A percentile compares a stretch with the other conserved stretches of the same genome.
These are phyloP conservation scores for Isoetes taiwanensis DNA, from an alignment of 75 land plant species.

Conservation along the genomic window DNA sequence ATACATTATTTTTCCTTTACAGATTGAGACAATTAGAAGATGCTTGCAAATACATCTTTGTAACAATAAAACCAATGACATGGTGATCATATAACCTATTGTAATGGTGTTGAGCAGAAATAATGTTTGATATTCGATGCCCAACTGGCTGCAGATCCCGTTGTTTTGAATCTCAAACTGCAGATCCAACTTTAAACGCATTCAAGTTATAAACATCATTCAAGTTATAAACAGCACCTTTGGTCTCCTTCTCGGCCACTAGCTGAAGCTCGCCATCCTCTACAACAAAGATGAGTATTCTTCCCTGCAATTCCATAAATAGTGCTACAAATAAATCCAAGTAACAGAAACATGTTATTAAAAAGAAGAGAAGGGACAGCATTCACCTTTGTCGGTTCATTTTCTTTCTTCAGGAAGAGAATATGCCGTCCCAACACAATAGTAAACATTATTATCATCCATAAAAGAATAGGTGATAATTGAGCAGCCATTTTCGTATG, in stretches of 20 bases:
- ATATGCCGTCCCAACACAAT: constrained; percentile 96
- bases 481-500: constrained; percentile 87
- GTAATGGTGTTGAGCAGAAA: too few species aligned
- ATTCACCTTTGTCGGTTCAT: constrained; percentile 83
- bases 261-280: constrained; percentile 50
- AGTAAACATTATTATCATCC: constrained; percentile 79
- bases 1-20: too few species aligned
- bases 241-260: constrained; percentile 90
- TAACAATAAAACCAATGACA: too few species aligned
- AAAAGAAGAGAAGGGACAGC: neutral
- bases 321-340: neutral
- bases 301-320: constrained; percentile 37
- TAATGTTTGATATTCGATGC: too few species aligned
- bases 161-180: too few species aligned
- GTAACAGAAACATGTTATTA: neutral
- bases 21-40: too few species aligned
- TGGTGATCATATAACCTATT: too few species aligned
- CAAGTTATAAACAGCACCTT: constrained; percentile 91
- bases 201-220: too few species aligned
- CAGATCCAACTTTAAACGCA: too few species aligned
- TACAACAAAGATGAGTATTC: constrained; percentile 69
- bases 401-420: constrained; percentile 90
- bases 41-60: too few species aligned
- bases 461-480: constrained; percentile 90
- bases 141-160: too few species aligned